A percentile compares a stretch with the other conserved stretches of the same genome.
Conservation (phyloP, 2,329 filamentous ascomycete genomes). For the Curvularia lunata region DNA sequence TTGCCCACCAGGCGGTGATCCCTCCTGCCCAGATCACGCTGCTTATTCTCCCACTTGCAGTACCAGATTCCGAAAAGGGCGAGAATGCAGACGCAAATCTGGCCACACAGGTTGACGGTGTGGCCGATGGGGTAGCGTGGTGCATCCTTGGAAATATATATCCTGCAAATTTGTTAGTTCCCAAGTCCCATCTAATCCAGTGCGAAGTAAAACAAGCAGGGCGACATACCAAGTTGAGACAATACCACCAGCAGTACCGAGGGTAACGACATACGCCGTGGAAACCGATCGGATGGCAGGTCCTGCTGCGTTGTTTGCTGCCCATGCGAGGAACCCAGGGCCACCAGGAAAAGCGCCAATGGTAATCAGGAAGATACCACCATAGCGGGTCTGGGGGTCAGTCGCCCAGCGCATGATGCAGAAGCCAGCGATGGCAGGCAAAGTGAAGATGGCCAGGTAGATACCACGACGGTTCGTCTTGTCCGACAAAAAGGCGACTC, state of each 20-base stretch:
- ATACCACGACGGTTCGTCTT: conserved; percentile 48
- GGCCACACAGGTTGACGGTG: conserved; percentile 63
- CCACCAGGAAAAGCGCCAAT: conserved; percentile 65
- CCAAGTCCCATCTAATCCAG: neutral
- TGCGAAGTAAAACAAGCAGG: neutral
- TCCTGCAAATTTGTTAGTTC: conserved; percentile 64
- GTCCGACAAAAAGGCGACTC: conserved; percentile 46
- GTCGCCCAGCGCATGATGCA: conserved; percentile 62
- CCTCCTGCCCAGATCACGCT: conserved; percentile 57
- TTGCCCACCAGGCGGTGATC: conserved; percentile 59
- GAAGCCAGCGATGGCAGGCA: conserved; percentile 59
- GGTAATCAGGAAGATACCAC: conserved; percentile 63
- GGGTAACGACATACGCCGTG: conserved; percentile 69
- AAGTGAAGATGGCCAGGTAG: conserved; percentile 46
- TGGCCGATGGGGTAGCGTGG: conserved; percentile 78
- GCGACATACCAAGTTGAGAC: conserved; percentile 57
- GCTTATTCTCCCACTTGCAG: conserved; percentile 61
- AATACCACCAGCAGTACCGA: conserved; percentile 65
- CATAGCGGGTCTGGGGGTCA: conserved; percentile 61
- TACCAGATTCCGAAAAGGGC: conserved; percentile 59
- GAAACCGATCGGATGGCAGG: conserved; percentile 64
- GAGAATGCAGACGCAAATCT: conserved; percentile 55
- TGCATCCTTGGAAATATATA: conserved; percentile 60
- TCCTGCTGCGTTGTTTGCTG: conserved; percentile 64
- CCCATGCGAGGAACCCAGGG: conserved; percentile 65